These are phyloP conservation scores for Fusarium longipes DNA, from an alignment of 2,329 filamentous ascomycete species.

Conservation along the genomic window DNA sequence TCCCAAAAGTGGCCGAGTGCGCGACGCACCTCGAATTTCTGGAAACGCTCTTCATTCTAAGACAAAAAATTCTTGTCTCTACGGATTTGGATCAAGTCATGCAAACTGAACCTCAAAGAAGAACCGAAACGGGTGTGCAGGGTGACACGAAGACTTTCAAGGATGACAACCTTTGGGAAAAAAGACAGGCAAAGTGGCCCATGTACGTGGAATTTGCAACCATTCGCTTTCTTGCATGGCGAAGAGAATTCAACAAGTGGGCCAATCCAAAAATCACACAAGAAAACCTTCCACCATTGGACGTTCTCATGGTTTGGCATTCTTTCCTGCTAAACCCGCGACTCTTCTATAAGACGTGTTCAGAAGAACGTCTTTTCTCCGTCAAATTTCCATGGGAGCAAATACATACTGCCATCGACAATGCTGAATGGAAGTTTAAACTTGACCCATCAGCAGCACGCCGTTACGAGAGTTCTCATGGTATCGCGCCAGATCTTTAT, in stretches of 20 bases:
- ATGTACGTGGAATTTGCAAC: constrained; percentile 45
- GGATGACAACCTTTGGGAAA: constrained; percentile 31
- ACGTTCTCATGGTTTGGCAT: constrained; percentile 55
- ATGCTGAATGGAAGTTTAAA: constrained; percentile 26
- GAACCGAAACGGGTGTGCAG: constrained; percentile 20
- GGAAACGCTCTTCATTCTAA: constrained; percentile 66
- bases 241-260: constrained; percentile 6
- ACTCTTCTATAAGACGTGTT: constrained; percentile 31
- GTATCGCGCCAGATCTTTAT: neutral
- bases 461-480: neutral
- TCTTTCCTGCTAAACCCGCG: constrained; percentile 51
- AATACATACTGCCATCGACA: constrained; percentile 32
- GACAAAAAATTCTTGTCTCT: constrained; percentile 45
- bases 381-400: constrained; percentile 38
- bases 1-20: constrained; percentile 15
- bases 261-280: neutral
- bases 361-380: constrained; percentile 20
- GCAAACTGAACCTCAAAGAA: constrained; percentile 23
- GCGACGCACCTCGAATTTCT: constrained; percentile 68
- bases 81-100: constrained; percentile 32
- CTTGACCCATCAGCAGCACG: neutral
- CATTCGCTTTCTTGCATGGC: constrained; percentile 46
- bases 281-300: constrained; percentile 41
- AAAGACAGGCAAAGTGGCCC: constrained; percentile 43
- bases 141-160: constrained; percentile 41